These are phyloP conservation scores for Papiliotrema flavescens DNA, from an alignment of 1,284 basidiomycete species.

Conservation along the genomic window DNA sequence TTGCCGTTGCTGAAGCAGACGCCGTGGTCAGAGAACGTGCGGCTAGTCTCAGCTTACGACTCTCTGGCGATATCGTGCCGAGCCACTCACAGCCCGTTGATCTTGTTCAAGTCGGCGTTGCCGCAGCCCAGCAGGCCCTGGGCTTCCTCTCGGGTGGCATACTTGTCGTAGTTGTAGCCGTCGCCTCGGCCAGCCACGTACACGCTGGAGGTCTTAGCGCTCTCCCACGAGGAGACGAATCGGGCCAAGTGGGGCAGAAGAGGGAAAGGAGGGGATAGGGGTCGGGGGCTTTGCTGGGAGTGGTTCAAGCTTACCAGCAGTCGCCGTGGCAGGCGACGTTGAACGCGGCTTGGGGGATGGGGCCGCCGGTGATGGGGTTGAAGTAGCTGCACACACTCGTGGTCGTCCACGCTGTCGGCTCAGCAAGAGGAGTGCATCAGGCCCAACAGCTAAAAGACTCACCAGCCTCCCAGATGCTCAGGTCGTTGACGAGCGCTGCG, in stretches of 20 bases:
- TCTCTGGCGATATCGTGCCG: too few relatives aligned
- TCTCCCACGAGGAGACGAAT: too few relatives aligned
- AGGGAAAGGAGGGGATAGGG: too few relatives aligned
- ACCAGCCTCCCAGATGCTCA: neutral
- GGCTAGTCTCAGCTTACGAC: neutral
- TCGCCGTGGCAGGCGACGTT: neutral
- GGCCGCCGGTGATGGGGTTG: neutral
- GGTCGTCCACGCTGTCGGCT: neutral
- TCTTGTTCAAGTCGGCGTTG: neutral
- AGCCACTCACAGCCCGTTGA: neutral
- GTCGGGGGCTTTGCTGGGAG: too few relatives aligned
- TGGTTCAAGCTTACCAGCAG: conserved; percentile 2
- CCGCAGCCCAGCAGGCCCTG: neutral
- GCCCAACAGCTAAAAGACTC: too few relatives aligned
- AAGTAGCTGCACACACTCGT: neutral
- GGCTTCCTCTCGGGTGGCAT: neutral
- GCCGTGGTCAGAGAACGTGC: neutral
- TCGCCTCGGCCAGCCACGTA: neutral
- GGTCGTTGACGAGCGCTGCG: neutral
- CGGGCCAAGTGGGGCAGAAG: too few relatives aligned
- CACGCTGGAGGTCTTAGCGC: neutral
- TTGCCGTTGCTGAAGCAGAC: conserved; percentile 1
- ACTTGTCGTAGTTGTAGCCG: neutral
- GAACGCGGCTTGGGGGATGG: neutral
- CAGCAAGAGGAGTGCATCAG: too few relatives aligned